Percentiles rank a stretch among this genome's conserved stretches.
phyloP scores from a whole-genome alignment of 108 stramenopile species.

The Stephanodiscus minutulus region DNA sequence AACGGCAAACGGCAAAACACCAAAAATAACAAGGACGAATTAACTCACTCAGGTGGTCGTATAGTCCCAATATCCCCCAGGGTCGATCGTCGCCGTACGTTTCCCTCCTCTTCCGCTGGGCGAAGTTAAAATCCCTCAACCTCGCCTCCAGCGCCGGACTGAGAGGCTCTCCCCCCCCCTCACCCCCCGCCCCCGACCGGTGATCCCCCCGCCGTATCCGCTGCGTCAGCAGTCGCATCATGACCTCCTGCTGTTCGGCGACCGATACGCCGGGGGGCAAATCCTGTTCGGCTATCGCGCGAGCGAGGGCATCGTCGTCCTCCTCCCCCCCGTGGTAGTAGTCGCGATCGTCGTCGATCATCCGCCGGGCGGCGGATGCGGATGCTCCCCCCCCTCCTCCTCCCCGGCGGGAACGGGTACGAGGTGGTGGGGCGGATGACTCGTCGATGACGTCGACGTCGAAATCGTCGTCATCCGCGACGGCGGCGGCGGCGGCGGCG shows the following conservation, averaged over 20 bases:
- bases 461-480: too few relatives aligned
- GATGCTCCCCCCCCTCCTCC: too few relatives aligned
- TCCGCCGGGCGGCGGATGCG: too few relatives aligned
- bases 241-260: constrained; percentile 45
- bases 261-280: constrained; percentile 45
- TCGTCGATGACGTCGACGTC: too few relatives aligned
- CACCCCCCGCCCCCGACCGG: not conserved
- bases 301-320: constrained; percentile 40
- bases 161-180: constrained; percentile 5
- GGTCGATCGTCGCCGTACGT: constrained; percentile 65
- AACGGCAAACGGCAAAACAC: not conserved
- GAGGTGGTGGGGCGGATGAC: too few relatives aligned
- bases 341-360: too few relatives aligned
- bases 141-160: constrained; percentile 59
- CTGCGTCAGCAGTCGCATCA: constrained; percentile 51
- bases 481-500: not conserved
- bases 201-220: constrained; percentile 35
- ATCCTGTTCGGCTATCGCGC: constrained; percentile 43
- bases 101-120: constrained; percentile 80
- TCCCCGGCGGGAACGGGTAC: too few relatives aligned
- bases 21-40: constrained; percentile 3
- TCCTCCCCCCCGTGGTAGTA: too few relatives aligned
- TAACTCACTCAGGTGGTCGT: constrained; percentile 63
- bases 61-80: constrained; percentile 80
- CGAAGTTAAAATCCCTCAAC: constrained; percentile 82